Conservation (phyloP, 306 rosid species). For the Begonia loranthoides region DNA sequence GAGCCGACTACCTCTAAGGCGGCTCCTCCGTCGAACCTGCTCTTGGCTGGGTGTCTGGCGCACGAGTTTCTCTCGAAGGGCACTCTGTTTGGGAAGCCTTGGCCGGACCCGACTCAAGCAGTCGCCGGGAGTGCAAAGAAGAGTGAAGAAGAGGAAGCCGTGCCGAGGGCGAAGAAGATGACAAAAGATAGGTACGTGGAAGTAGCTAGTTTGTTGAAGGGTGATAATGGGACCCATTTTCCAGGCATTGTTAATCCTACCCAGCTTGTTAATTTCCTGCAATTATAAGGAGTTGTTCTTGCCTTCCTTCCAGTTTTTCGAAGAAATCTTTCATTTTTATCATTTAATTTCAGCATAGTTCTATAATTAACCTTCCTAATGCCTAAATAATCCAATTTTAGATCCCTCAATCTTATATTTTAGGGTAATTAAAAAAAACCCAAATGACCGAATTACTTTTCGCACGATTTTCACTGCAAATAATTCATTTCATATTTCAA, state of each 20-base stretch:
- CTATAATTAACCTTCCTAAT: too few relatives aligned
- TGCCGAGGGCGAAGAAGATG: constrained; percentile 5
- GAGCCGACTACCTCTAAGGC: constrained; percentile 23
- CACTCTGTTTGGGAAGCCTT: constrained; percentile 53
- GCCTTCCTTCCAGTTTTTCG: background rate
- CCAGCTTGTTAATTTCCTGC: constrained; percentile 56
- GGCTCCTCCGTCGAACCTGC: constrained; percentile 20
- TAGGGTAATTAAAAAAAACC: too few relatives aligned
- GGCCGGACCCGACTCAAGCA: constrained; percentile 22
- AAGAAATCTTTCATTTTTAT: background rate
- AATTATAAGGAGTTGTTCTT: constrained; percentile 31
- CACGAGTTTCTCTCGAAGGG: constrained; percentile 76
- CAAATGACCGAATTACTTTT: too few relatives aligned
- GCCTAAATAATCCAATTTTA: too few relatives aligned
- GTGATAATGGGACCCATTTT: constrained; percentile 41
- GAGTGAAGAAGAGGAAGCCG: constrained; percentile 13
- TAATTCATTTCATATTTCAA: too few relatives aligned
- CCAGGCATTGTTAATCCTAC: constrained; percentile 75
- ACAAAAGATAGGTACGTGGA: constrained; percentile 42
- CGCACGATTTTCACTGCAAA: too few relatives aligned
- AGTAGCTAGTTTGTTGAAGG: constrained; percentile 41
- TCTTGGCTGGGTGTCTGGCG: constrained; percentile 78
- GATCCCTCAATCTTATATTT: too few relatives aligned
- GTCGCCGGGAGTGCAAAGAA: background rate
- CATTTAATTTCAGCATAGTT: background rate